These are phyloP conservation scores for Cutaneotrichosporon arboriforme DNA, from an alignment of 1,284 basidiomycete genomes.

Conservation along the genomic window DNA sequence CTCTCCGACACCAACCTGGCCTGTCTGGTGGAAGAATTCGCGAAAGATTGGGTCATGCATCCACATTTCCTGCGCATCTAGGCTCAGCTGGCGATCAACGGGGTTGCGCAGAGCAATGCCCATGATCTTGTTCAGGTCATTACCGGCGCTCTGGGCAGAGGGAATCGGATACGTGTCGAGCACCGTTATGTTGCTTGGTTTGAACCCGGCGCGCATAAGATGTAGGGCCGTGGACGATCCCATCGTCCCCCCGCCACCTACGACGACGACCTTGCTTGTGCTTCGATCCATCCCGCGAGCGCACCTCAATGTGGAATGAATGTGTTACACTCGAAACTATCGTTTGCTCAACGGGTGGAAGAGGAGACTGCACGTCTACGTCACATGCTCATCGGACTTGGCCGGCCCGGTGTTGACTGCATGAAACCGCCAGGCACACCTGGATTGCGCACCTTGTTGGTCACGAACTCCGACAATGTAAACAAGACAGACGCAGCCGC, in stretches of 20 bases:
- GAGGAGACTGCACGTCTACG: too few relatives aligned
- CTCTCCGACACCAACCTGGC: constrained; percentile 24
- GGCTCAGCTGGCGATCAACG: constrained; percentile 10
- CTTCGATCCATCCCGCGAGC: constrained; percentile 6
- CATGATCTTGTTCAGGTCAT: constrained; percentile 44
- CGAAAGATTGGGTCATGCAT: constrained; percentile 34
- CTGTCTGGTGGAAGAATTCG: constrained; percentile 36
- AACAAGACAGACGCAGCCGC: too few relatives aligned
- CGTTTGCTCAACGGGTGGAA: too few relatives aligned
- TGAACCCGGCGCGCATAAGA: constrained; percentile 38
- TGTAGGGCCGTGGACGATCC: constrained; percentile 45
- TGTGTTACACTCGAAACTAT: too few relatives aligned
- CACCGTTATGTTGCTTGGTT: constrained; percentile 28
- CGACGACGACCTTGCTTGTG: constrained; percentile 28
- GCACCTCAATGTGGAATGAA: too few relatives aligned
- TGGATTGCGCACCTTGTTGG: too few relatives aligned
- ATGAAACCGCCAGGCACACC: too few relatives aligned
- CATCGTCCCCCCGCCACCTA: constrained; percentile 43
- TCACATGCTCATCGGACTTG: too few relatives aligned
- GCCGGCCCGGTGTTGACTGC: too few relatives aligned
- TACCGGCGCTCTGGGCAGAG: constrained; percentile 35
- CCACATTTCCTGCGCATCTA: constrained; percentile 37
- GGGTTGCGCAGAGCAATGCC: constrained; percentile 15
- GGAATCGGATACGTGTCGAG: constrained; percentile 41
- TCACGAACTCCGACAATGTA: too few relatives aligned